Conservation (phyloP, 176 grass and related monocot genomes). For the Musa troglodytarum region DNA sequence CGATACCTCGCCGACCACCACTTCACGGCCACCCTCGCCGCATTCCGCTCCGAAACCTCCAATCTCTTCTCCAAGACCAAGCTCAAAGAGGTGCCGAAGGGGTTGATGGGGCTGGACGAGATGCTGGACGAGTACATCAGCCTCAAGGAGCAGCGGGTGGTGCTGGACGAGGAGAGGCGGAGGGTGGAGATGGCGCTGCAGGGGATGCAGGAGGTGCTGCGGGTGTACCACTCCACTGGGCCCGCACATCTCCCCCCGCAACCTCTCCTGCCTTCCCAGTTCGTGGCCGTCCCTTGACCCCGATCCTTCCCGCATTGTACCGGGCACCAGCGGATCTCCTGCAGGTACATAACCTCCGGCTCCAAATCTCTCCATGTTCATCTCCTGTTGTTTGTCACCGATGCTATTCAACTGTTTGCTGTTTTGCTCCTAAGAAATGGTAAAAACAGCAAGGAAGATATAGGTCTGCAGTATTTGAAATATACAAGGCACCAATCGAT, state of each 20-base stretch:
- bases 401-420: not conserved
- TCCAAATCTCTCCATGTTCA: not conserved
- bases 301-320: constrained; percentile 5
- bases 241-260: constrained; percentile 23
- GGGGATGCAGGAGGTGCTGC: constrained; percentile 50
- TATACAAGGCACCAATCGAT: too few species aligned
- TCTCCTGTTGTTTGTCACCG: too few species aligned
- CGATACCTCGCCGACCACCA: constrained; percentile 68
- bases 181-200: constrained; percentile 42
- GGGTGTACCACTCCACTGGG: constrained; percentile 29
- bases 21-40: constrained; percentile 42
- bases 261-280: constrained; percentile 34
- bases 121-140: constrained; percentile 80
- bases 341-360: constrained; percentile 23
- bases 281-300: constrained; percentile 23
- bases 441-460: too few species aligned
- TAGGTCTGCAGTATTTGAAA: too few species aligned
- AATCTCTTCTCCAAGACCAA: constrained; percentile 41
- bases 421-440: too few species aligned
- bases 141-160: constrained; percentile 55
- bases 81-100: constrained; percentile 37
- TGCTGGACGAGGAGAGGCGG: constrained; percentile 28
- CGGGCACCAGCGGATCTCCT: constrained; percentile 6
- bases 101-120: constrained; percentile 46
- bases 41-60: constrained; percentile 59